Conservation (phyloP, 1,139 yeast species). For the Komagataea norvegica region DNA sequence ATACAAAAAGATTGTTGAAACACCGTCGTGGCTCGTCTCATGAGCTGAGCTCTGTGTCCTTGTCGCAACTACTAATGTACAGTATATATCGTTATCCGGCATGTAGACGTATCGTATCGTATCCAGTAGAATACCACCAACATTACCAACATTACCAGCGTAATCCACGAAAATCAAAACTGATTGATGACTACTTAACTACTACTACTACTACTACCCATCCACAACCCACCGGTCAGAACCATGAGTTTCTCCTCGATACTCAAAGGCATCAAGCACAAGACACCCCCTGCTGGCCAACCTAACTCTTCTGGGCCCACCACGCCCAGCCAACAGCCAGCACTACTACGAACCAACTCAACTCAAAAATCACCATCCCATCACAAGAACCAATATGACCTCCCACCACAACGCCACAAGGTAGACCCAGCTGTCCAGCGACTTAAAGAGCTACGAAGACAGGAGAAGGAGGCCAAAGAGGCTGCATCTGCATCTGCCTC, state of each 20-base stretch:
- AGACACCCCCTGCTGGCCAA: constrained; percentile 5
- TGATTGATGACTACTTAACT: not conserved
- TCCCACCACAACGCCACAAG: constrained; percentile 11
- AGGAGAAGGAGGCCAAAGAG: constrained; percentile 35
- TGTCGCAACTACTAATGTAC: not conserved
- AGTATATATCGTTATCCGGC: not conserved
- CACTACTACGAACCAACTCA: not conserved
- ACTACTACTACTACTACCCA: too few species aligned
- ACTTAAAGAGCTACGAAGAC: constrained; percentile 60
- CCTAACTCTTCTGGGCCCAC: not conserved
- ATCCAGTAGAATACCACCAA: too few species aligned
- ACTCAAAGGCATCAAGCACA: constrained; percentile 20
- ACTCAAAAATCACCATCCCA: too few species aligned
- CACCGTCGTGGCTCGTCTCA: not conserved
- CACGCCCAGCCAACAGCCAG: not conserved
- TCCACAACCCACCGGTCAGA: too few species aligned
- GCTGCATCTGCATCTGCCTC: constrained; percentile 10
- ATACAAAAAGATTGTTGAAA: not conserved
- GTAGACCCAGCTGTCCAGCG: constrained; percentile 44
- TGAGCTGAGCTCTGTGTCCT: not conserved
- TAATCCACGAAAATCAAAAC: not conserved
- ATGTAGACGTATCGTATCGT: too few species aligned
- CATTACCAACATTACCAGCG: too few species aligned
- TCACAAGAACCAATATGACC: too few species aligned
- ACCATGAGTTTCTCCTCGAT: constrained; percentile 21